Conservation (phyloP, 306 rosid genomes). For the Rubus parviflorus region DNA sequence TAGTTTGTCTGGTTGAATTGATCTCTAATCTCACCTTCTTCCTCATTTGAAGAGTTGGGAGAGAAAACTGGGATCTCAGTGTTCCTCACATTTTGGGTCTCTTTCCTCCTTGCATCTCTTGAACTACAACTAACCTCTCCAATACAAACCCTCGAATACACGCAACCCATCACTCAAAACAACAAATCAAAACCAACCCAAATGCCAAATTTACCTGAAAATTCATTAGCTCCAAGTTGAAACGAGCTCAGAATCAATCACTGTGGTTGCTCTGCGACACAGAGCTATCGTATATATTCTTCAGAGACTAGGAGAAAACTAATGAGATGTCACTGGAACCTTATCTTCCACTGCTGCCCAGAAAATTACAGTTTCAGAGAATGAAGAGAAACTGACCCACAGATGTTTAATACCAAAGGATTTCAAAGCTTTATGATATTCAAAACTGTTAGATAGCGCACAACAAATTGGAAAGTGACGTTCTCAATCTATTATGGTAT, state of each 20-base stretch:
- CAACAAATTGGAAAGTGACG: constrained; percentile 28
- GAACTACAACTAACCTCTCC: constrained; percentile 59
- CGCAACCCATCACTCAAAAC: constrained; percentile 71
- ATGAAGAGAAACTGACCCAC: constrained; percentile 5
- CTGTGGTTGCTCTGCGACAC: too few relatives aligned
- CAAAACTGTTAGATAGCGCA: constrained; percentile 16
- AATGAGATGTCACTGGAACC: constrained; percentile 3
- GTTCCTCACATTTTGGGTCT: constrained; percentile 35
- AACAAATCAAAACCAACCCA: constrained; percentile 22
- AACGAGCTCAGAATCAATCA: neutral
- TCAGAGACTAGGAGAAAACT: too few relatives aligned
- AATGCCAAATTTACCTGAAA: constrained; percentile 35
- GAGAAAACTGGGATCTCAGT: constrained; percentile 41
- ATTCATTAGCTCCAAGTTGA: constrained; percentile 42
- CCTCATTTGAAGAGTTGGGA: constrained; percentile 41
- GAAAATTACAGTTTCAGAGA: constrained; percentile 9
- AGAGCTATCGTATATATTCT: too few relatives aligned
- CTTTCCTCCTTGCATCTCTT: constrained; percentile 44
- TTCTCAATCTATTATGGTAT: neutral
- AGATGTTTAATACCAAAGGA: neutral
- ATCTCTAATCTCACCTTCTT: constrained; percentile 50
- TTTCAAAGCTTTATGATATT: neutral
- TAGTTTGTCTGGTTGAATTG: constrained; percentile 44
- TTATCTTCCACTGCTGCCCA: constrained; percentile 29
- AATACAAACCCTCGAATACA: constrained; percentile 79